Percentiles rank a stretch among this genome's conserved stretches.
Evolutionary conservation across 306 rosid species (phyloP).

Genomic region (Dryas octopetala): DNA sequence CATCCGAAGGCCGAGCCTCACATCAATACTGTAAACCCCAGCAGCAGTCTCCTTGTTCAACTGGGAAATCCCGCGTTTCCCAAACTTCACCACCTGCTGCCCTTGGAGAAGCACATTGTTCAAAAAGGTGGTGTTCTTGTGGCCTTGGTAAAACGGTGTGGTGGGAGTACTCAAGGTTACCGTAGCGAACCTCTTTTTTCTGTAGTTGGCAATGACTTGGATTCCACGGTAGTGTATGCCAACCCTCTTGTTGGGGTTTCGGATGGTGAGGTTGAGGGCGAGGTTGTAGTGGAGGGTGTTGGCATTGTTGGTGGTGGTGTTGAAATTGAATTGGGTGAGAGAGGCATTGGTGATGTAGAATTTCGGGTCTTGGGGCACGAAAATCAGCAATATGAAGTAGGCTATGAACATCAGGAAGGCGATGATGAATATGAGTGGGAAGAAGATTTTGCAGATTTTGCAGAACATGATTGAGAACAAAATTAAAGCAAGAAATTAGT

Average conservation of each 20-base stretch:
- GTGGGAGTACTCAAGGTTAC: neutral
- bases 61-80: neutral
- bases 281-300: conserved; percentile 8
- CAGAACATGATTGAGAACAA: too few relatives aligned
- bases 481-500: too few relatives aligned
- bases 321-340: neutral
- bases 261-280: conserved; percentile 24
- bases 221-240: conserved; percentile 45
- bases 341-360: neutral
- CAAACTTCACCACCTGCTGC: neutral
- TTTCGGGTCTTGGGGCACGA: neutral
- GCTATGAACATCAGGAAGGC: too few relatives aligned
- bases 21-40: neutral
- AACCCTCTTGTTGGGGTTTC: conserved; percentile 45
- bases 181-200: conserved; percentile 24
- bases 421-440: too few relatives aligned
- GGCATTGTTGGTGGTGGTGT: neutral
- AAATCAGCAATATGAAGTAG: too few relatives aligned
- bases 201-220: conserved; percentile 41
- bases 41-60: neutral
- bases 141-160: conserved; percentile 46
- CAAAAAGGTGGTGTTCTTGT: conserved; percentile 35
- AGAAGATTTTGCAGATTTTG: too few relatives aligned
- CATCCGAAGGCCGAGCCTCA: neutral
- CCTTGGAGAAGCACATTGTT: conserved; percentile 19